Conservation (phyloP, 2,329 filamentous ascomycete species). For the Botrytis cinerea region DNA sequence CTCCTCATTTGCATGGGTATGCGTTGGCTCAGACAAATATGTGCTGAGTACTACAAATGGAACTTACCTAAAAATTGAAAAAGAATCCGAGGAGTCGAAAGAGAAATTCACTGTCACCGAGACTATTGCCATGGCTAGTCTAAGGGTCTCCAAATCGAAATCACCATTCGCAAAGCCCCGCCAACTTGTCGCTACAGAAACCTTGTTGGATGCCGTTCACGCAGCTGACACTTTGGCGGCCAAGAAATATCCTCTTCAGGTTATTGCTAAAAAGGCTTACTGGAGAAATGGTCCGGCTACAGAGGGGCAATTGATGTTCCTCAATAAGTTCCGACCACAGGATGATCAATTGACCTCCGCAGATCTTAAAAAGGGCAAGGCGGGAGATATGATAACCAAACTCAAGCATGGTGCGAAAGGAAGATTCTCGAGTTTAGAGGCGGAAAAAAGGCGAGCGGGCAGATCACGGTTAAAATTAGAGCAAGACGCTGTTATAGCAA, state of each 20-base stretch:
- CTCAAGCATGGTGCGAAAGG: conserved; percentile 78
- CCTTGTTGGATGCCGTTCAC: conserved; percentile 75
- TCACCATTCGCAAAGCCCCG: conserved; percentile 69
- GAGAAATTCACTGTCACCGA: conserved; percentile 44
- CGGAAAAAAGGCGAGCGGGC: conserved; percentile 53
- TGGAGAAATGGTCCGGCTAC: conserved; percentile 73
- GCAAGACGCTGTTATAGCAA: conserved; percentile 45
- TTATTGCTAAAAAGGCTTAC: conserved; percentile 64
- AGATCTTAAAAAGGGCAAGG: conserved; percentile 75
- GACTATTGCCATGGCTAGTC: conserved; percentile 30
- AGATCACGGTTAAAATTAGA: conserved; percentile 45
- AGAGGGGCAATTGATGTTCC: conserved; percentile 64
- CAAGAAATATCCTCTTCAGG: conserved; percentile 63
- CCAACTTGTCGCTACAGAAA: conserved; percentile 63
- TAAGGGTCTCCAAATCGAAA: conserved; percentile 44
- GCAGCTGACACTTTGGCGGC: conserved; percentile 81
- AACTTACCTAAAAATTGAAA: conserved; percentile 57
- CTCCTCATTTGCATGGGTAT: conserved; percentile 81
- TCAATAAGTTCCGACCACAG: conserved; percentile 65
- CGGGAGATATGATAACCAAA: conserved; percentile 90
- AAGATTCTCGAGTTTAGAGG: conserved; percentile 57
- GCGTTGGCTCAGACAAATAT: conserved; percentile 68
- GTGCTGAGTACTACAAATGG: conserved; percentile 67
- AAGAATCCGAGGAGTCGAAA: conserved; percentile 35
- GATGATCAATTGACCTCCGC: conserved; percentile 54